Percentiles rank a stretch among this genome's conserved stretches.
phyloP scores from a whole-genome alignment of 2,329 filamentous ascomycete genomes.

The Sphaerulina vaccinii region DNA sequence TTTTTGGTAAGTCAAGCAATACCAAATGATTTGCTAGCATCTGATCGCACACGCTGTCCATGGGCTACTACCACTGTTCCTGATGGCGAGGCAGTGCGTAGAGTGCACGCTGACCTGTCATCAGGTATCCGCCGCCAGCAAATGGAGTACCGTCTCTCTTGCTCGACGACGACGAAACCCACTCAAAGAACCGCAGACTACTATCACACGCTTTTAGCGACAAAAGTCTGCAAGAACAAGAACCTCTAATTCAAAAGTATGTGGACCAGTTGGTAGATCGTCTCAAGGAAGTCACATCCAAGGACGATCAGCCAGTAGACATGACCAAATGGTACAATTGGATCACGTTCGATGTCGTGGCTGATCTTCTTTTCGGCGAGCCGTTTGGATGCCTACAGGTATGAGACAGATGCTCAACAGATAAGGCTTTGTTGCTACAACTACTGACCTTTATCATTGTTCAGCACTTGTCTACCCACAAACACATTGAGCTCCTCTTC shows the following conservation, averaged over 20 bases:
- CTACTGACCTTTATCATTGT: constrained; percentile 23
- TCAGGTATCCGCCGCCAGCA: constrained; percentile 31
- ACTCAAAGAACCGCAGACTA: constrained; percentile 41
- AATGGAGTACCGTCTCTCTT: constrained; percentile 36
- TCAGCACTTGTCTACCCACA: constrained; percentile 28
- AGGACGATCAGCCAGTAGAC: constrained; percentile 23
- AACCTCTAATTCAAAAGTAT: constrained; percentile 41
- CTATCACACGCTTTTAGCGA: constrained; percentile 46
- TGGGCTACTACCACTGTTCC: too few species aligned
- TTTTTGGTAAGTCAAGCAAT: constrained; percentile 33
- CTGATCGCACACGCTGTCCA: too few species aligned
- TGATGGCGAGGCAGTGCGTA: too few species aligned
- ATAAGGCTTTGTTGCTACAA: constrained; percentile 28
- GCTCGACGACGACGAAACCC: constrained; percentile 39
- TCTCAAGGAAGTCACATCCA: constrained; percentile 35
- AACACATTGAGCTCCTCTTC: constrained; percentile 31
- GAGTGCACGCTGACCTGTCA: not conserved
- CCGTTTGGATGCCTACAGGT: constrained; percentile 26
- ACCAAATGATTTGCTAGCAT: too few species aligned
- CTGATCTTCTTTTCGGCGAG: constrained; percentile 28
- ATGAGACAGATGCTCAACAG: constrained; percentile 14
- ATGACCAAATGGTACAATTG: constrained; percentile 39
- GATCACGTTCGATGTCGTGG: constrained; percentile 39
- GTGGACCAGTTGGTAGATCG: constrained; percentile 42
- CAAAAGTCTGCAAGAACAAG: constrained; percentile 43